A percentile compares a stretch with the other conserved stretches of the same genome.
Conservation (phyloP, 1,284 basidiomycete species). For the Athelia psychrophila region DNA sequence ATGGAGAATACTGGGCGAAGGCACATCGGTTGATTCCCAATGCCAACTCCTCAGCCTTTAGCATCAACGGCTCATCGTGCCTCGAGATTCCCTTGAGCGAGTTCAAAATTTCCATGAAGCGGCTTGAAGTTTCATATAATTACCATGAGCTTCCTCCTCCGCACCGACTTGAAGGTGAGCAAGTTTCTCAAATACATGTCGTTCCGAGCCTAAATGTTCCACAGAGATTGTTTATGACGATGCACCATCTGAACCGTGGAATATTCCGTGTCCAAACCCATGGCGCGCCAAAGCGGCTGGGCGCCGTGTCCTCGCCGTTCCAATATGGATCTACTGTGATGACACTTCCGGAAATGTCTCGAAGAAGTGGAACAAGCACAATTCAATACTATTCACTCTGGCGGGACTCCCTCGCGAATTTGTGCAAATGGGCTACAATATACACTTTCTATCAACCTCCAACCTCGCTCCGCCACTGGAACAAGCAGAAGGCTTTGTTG, state of each 20-base stretch:
- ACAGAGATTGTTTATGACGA: conserved; percentile 1
- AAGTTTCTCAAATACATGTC: background rate
- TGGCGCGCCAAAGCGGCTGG: conserved; percentile 14
- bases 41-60: background rate
- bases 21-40: background rate
- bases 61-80: background rate
- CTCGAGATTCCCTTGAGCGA: background rate
- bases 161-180: background rate
- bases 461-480: conserved; percentile 23
- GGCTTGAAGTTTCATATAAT: background rate
- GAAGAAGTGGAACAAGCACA: conserved; percentile 37
- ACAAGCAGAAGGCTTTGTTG: conserved; percentile 18
- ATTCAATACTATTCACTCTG: conserved; percentile 26
- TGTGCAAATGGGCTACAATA: conserved; percentile 23
- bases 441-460: conserved; percentile 26
- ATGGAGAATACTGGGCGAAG: background rate
- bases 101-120: background rate
- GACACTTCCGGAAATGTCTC: conserved; percentile 34
- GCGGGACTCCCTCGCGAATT: conserved; percentile 23
- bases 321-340: conserved; percentile 31
- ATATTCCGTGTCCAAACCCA: conserved; percentile 8
- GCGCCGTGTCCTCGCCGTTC: conserved; percentile 13
- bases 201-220: background rate
- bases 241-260: background rate
- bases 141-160: background rate